Evolutionary conservation across 73 alveolate species (phyloP).

Genomic region (Effrenium voratum): DNA sequence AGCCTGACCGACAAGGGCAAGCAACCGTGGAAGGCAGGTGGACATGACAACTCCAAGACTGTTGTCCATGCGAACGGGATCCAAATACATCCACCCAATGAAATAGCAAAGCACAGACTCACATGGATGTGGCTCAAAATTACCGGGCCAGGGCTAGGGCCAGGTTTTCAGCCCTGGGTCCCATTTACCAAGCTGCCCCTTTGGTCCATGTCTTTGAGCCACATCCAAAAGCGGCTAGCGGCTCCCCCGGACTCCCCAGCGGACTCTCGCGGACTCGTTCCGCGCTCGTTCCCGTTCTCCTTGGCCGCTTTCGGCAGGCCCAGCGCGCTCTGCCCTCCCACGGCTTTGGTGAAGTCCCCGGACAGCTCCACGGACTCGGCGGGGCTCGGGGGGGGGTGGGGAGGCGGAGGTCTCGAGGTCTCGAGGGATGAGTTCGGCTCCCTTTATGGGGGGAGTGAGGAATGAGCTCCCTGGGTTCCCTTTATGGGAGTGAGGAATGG

Average conservation of each 20-base stretch:
- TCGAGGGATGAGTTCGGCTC: not conserved
- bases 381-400: not conserved
- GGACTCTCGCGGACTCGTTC: not conserved
- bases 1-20: too few relatives aligned
- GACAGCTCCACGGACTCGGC: not conserved
- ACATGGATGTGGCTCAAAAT: too few relatives aligned
- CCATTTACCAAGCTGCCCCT: not conserved
- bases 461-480: not conserved
- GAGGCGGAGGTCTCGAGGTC: too few relatives aligned
- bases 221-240: not conserved
- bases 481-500: not conserved
- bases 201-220: too few relatives aligned
- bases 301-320: not conserved
- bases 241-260: too few relatives aligned
- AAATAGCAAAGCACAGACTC: too few relatives aligned
- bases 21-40: too few relatives aligned
- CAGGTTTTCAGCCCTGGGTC: not conserved
- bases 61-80: too few relatives aligned
- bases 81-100: too few relatives aligned
- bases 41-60: too few relatives aligned
- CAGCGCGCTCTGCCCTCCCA: conserved; percentile 24
- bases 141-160: not conserved
- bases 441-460: not conserved
- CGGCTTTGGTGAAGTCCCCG: conserved; percentile 43
- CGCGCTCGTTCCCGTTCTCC: not conserved